A percentile compares a stretch with the other conserved stretches of the same genome.
Evolutionary conservation across 495 filamentous ascomycete species (phyloP).

Genomic region (Podospora didyma): DNA sequence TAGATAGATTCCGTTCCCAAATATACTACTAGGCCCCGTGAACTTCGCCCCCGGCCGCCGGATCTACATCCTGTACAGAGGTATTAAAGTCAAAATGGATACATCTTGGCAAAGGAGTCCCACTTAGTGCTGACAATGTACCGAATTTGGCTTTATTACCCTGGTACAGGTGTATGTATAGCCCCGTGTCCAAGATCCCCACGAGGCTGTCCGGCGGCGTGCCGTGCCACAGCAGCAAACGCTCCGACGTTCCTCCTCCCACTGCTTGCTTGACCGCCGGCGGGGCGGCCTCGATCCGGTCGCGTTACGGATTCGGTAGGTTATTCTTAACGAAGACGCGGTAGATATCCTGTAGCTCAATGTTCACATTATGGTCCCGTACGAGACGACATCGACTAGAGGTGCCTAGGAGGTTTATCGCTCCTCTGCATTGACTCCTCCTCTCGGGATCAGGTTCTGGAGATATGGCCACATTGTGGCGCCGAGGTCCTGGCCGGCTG

Average conservation of each 20-base stretch:
- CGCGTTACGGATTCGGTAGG: slow-evolving; percentile 17
- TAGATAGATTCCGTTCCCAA: slow-evolving; percentile 71
- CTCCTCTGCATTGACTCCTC: too few species aligned
- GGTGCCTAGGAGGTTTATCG: too few species aligned
- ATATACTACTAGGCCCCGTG: slow-evolving; percentile 59
- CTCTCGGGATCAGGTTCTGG: too few species aligned
- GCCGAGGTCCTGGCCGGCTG: not conserved
- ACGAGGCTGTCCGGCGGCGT: slow-evolving; percentile 63
- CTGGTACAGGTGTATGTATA: too few species aligned
- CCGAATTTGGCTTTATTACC: too few species aligned
- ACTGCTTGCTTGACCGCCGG: slow-evolving; percentile 43
- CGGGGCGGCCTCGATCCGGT: slow-evolving; percentile 56
- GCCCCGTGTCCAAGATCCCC: slow-evolving; percentile 66
- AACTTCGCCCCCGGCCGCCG: slow-evolving; percentile 67
- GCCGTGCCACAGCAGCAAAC: slow-evolving; percentile 64
- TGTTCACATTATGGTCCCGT: slow-evolving; percentile 48
- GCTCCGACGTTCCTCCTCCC: slow-evolving; percentile 25
- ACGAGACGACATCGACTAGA: too few species aligned
- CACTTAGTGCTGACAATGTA: too few species aligned
- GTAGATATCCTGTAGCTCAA: slow-evolving; percentile 62
- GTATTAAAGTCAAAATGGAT: too few species aligned
- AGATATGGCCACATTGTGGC: slow-evolving; percentile 41
- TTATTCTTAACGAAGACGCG: slow-evolving; percentile 41
- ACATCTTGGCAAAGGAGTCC: too few species aligned
- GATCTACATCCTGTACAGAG: too few species aligned